A percentile compares a stretch with the other conserved stretches of the same genome.
These are phyloP conservation scores for Microcos paniculata DNA, from an alignment of 345 rosid genomes.

Conservation along the genomic window DNA sequence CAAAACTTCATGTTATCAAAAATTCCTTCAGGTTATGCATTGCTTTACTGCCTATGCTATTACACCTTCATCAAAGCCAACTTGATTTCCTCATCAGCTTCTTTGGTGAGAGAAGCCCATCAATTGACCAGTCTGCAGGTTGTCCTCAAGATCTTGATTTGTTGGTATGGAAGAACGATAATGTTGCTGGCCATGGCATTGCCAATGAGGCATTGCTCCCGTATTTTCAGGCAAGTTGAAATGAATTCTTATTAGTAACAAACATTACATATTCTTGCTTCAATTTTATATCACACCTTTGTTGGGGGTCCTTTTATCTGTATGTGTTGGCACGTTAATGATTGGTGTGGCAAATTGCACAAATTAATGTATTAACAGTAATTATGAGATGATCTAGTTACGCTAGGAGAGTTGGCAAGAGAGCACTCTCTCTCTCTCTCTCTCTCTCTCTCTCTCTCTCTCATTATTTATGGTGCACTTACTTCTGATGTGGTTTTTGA, in stretches of 20 bases:
- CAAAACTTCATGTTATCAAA: not conserved
- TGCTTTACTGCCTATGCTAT: conserved; percentile 72
- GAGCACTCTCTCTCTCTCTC: no score
- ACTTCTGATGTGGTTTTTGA: not conserved
- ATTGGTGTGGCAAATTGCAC: not conserved
- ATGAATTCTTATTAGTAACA: conserved; percentile 7
- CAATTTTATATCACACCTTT: not conserved
- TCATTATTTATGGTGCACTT: not conserved
- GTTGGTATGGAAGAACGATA: conserved; percentile 24
- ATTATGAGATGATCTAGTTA: not conserved
- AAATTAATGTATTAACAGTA: not conserved
- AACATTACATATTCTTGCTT: conserved; percentile 8
- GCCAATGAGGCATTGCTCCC: conserved; percentile 93
- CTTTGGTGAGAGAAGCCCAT: conserved; percentile 58
- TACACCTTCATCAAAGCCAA: conserved; percentile 95
- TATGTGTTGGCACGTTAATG: not conserved
- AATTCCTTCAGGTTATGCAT: conserved; percentile 69
- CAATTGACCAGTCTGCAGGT: conserved; percentile 42
- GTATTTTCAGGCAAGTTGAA: conserved; percentile 77
- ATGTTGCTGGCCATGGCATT: conserved; percentile 40
- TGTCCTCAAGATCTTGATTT: conserved; percentile 37
- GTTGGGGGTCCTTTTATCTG: not conserved
- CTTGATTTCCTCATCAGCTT: conserved; percentile 83
- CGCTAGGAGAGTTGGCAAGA: conserved; percentile 1
- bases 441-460: not conserved